Base-by-base conservation (phyloP, 2,329 filamentous ascomycete species). In the Dactylellina drechsleri region DNA sequence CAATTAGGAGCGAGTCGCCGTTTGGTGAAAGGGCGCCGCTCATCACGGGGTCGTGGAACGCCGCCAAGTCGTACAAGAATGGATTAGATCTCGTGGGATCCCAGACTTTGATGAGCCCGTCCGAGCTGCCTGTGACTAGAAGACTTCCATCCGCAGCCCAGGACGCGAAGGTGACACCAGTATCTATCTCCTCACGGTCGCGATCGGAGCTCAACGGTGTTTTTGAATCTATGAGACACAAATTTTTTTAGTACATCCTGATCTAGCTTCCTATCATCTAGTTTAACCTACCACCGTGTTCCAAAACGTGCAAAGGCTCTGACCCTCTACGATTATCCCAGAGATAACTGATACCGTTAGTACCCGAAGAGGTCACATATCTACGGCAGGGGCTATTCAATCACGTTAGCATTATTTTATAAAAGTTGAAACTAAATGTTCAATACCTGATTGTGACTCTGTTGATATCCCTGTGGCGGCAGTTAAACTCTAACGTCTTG, bases 51-150 rank as follows among this genome's bases (percentile, higher is more conserved):
- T 67, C 68, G 41, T 77, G 58, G 12, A 79, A 75, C 15, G 61
- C 72, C 10, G 76, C 77, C n/a, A 79, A 75, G 56, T 79, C 66
- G 20, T 67, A 64, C 15, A 79, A 23, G 49, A 79, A 79, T 1
- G 79, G 74, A 13, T 77, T 65, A 26, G 66, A 76, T 58, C 73
- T 58, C 28, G 57, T 59, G 28, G 78, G 61, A 45, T 79, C 79
- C 79, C 79, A 79, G n/a, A 79, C 74, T 58, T 79, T 79, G 1
- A 79, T 73, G 1, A 77, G 45, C 2, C 79, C 79, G 62, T 79
- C 78, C 43, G 77, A 77, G 45, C 77, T 70, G 40, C 78, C 79
- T 20, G 79, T 79, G 28, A 68, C 66, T 28, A 68, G 52, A 31
- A 68, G 41, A 7, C 68, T 62, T 3, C 72, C 76, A 53, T 71